Evolutionary conservation across 106 monocot genomes (phyloP), one percentile per base, ranked within the genome.

Genomic region (Hemerocallis citrina): DNA sequence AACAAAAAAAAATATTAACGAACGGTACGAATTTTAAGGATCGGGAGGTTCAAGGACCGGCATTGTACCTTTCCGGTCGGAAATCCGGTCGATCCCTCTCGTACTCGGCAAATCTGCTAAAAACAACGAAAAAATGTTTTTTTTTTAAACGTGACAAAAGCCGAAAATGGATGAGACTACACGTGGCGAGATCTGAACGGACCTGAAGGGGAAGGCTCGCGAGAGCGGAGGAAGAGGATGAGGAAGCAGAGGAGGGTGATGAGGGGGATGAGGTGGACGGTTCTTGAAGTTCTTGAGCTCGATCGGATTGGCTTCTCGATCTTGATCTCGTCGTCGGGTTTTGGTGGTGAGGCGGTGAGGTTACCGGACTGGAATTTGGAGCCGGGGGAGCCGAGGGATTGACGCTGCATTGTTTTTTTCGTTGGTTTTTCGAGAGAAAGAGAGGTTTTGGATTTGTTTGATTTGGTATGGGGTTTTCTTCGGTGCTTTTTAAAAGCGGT

Each of bases 161-260:
- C 6, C 16, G 5, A 25, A 8, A 32, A 12, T 14, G 10, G n/a
- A 42, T 10, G 22, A n/a, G 1, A 17, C n/a, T n/a, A n/a, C 27
- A 16, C 5, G 10, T 14, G 24, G 17, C 7, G 15, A 54, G 38
- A 61, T 59, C 27, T 0, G 47, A 13, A 41, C 19, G 24, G 23
- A 70, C 70, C 76, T 40, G 34, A 12, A 24, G 59, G 7, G 15
- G 59, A 59, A 23, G 70, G 70, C 5, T 76, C 76, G 64, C 65
- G 70, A 17, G 76, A 76, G 64, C 38, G 44, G 63, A 76, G 69
- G 58, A 64, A 76, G 39, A 76, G 75, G 40, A 76, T 63, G 63
- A 76, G 69, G 48, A 76, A 51, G 52, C 70, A 76, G 59, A 76
- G 41, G 42, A 76, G 55, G 34, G 50, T 64, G 34, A 64, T 31